Base-by-base conservation (phyloP, 1,139 yeast species). In the Nakaseomyces uthaithaninus region DNA sequence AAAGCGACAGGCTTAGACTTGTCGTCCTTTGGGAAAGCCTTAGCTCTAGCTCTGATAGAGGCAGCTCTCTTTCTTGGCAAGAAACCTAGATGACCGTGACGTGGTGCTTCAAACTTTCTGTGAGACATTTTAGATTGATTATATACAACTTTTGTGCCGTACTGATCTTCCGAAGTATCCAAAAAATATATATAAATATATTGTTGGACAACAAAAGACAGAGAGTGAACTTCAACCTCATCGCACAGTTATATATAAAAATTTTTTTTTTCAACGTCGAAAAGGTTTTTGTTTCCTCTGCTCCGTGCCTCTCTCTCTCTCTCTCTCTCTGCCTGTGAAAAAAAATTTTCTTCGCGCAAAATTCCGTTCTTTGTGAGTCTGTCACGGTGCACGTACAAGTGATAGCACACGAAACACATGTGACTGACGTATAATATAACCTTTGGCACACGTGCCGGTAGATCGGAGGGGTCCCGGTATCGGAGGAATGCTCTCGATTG, bases 31-130 rank as follows among this genome's bases (percentile, higher is more conserved):
- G 99, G 98, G 95, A 91, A 93, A 51, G 98, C 77, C 86, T 87
- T 89, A 67, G 89, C 94, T 77, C 85, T 87, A 74, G 96, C 98
- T 80, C 94, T 85, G 77, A 86, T 93, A 71, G 84, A 78, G 72
- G 94, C 80, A 67, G 98, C 93, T 80, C 98, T 87, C 95, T 89
- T 89, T 81, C 95, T 85, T 82, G 97, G 97, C 59, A 80, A 74
- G 95, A 87, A 91, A 68, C 97, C 98, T 71, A 91, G 79, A 72
- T 95, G 91, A 74, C 98, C 99, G 87, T 91, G 97, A 80, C 99
- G 87, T 77, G 99, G 98, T 64, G 94, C 95, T 85, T 91, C 97
- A 93, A 68, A 91, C 81, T 91, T 91, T 83, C 98, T 85, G 91
- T 91, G 98, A 72, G 98, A 91, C 98, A 91, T 91, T 52, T 57